A percentile compares a stretch with the other conserved stretches of the same genome.
Conservation (phyloP, 495 filamentous ascomycete species). For the Aspergillus leporis region DNA sequence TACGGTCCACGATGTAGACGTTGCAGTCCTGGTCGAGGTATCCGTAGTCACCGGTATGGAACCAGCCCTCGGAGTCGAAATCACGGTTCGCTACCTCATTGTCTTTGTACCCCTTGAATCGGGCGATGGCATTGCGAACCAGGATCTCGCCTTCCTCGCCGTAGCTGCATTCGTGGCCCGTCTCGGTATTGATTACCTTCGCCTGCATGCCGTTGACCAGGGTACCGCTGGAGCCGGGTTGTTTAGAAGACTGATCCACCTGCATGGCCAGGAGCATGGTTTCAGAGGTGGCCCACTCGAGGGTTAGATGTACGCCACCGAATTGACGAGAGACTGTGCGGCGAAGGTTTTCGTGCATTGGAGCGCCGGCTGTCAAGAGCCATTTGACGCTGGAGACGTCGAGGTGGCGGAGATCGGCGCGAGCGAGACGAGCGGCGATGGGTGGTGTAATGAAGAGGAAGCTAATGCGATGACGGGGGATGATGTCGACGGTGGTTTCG, state of each 20-base stretch:
- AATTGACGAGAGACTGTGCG: constrained; percentile 20
- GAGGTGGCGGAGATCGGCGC: constrained; percentile 9
- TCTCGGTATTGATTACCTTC: constrained; percentile 20
- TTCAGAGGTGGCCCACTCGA: constrained; percentile 28
- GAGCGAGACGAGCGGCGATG: constrained; percentile 22
- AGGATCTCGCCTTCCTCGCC: constrained; percentile 23
- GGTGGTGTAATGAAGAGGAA: constrained; percentile 28
- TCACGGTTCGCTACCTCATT: constrained; percentile 22
- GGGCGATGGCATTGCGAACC: constrained; percentile 19
- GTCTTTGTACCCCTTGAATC: constrained; percentile 24
- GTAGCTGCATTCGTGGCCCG: constrained; percentile 16
- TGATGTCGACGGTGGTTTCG: constrained; percentile 16
- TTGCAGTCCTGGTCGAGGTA: constrained; percentile 51
- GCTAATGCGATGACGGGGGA: constrained; percentile 18
- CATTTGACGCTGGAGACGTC: constrained; percentile 26
- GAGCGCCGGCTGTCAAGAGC: constrained; percentile 26
- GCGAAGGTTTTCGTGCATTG: constrained; percentile 23
- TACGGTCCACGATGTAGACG: constrained; percentile 54
- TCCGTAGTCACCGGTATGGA: constrained; percentile 59
- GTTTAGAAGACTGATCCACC: constrained; percentile 17
- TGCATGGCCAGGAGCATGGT: constrained; percentile 28
- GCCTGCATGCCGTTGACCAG: constrained; percentile 27
- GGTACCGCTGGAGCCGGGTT: constrained; percentile 21
- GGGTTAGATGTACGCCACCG: constrained; percentile 16
- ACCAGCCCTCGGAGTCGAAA: constrained; percentile 45